Conservation (phyloP, 352 stramenopile species). For the Halophytophthora polymorphica region DNA sequence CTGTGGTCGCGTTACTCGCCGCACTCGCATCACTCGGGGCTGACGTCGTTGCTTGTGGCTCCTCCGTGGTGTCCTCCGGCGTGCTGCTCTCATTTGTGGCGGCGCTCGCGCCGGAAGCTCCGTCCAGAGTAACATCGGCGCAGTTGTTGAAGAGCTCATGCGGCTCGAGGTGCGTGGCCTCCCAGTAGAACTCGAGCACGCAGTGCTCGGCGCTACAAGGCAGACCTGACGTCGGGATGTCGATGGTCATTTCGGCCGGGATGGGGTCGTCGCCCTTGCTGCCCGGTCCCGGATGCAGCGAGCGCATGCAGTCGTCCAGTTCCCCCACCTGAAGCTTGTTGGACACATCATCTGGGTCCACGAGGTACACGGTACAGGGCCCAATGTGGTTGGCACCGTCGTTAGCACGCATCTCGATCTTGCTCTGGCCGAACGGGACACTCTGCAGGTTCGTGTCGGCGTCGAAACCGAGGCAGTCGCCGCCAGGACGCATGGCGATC, state of each 20-base stretch:
- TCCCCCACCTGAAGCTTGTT: constrained; percentile 31
- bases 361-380: constrained; percentile 32
- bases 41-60: not conserved
- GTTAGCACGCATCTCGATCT: constrained; percentile 39
- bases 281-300: constrained; percentile 24
- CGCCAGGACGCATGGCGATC: constrained; percentile 28
- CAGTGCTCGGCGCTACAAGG: constrained; percentile 26
- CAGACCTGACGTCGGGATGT: constrained; percentile 21
- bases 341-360: constrained; percentile 24
- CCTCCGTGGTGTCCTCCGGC: not conserved
- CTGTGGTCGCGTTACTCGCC: not conserved
- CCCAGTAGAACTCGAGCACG: constrained; percentile 33
- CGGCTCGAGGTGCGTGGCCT: constrained; percentile 24
- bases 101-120: constrained; percentile 2
- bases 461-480: constrained; percentile 33
- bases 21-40: constrained; percentile 4
- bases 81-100: constrained; percentile 9
- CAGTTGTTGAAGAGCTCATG: constrained; percentile 42
- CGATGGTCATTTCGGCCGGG: constrained; percentile 31
- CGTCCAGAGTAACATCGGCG: constrained; percentile 27
- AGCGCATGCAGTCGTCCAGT: constrained; percentile 42
- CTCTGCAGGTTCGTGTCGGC: constrained; percentile 29
- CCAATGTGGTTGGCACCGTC: constrained; percentile 42
- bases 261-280: constrained; percentile 29
- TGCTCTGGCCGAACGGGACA: constrained; percentile 24